phyloP scores from a whole-genome alignment of 208 protist genomes.

The Acanthamoeba royreba region DNA sequence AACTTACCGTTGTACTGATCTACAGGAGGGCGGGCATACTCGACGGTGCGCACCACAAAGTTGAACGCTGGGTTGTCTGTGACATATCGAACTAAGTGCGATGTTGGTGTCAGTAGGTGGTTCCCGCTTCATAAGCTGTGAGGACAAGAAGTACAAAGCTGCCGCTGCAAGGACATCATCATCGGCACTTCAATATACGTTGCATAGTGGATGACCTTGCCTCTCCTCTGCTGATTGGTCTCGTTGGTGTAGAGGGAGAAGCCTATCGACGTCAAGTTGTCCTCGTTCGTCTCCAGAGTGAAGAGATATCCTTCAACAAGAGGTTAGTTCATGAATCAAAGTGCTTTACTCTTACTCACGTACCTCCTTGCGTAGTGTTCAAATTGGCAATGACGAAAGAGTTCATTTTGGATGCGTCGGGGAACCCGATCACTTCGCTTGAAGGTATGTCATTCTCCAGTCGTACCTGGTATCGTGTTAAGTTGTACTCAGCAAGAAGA shows the following conservation, averaged over 20 bases:
- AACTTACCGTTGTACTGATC: background rate
- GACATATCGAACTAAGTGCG: background rate
- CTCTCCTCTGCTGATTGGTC: background rate
- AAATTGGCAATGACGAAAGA: background rate
- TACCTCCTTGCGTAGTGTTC: conserved; percentile 43
- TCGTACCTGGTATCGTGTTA: background rate
- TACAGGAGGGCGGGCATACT: background rate
- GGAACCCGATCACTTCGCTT: background rate
- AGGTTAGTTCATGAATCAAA: background rate
- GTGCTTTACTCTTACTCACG: background rate
- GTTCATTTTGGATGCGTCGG: background rate
- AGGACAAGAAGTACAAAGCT: background rate
- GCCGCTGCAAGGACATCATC: background rate
- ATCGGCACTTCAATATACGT: background rate
- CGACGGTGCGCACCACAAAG: background rate
- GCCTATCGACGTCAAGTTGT: background rate
- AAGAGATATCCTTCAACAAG: background rate
- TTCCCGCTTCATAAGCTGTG: background rate
- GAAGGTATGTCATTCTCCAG: background rate
- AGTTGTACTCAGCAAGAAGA: background rate
- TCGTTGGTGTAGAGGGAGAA: background rate
- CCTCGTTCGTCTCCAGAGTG: background rate
- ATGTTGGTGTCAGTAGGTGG: background rate
- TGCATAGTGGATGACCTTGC: background rate
- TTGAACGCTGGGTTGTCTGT: background rate